Evolutionary conservation across 441 rosid genomes (phyloP), one percentile per base, ranked within the genome.

Genomic region (Populus hybrid): DNA sequence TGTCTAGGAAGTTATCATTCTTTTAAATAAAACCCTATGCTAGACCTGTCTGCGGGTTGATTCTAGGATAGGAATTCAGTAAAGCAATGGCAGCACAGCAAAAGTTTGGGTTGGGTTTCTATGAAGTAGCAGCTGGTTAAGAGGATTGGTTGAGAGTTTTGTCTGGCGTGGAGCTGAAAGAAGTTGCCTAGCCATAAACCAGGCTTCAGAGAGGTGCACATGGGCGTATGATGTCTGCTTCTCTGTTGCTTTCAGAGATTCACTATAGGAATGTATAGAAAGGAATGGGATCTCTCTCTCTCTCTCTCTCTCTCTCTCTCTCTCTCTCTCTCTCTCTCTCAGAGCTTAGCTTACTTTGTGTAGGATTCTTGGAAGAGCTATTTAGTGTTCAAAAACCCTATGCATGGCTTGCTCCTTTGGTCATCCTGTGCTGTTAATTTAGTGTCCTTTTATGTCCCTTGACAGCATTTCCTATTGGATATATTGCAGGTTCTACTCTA

Each of bases 181-280:
- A 12, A 9, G 74, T 61, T 70, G 32, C 53, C 3, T 65, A 8
- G 70, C 14, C 21, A 59, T 36, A 36, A 71, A 50, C 28, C 71
- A 26, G 24, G 4, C 50, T 72, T 34, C 46, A 19, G 79, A 79
- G 80, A 76, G 53, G 21, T 83, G 85, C 88, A 83, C 87, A 82
- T 84, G 90, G 83, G 81, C 34, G 16, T 12, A 71, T 76, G 77
- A 18, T 50, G 79, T 79, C 76, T 68, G 75, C 74, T 82, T 80
- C 76, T 74, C 5, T 64, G 82, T 70, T 73, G 83, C 81, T 73
- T 84, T 84, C 85, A 26, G 18, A 42, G 77, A 32, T 79, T 77
- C 70, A 82, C 53, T 76, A 19, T 21, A 66, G 76, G 42, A 67
- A 76, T 80, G 67, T 16, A 50, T 30, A 67, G 72, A 19, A 70